Evolutionary conservation across 352 stramenopile species (phyloP), one percentile per base, ranked within the genome.

Genomic region (Peronospora destructor): DNA sequence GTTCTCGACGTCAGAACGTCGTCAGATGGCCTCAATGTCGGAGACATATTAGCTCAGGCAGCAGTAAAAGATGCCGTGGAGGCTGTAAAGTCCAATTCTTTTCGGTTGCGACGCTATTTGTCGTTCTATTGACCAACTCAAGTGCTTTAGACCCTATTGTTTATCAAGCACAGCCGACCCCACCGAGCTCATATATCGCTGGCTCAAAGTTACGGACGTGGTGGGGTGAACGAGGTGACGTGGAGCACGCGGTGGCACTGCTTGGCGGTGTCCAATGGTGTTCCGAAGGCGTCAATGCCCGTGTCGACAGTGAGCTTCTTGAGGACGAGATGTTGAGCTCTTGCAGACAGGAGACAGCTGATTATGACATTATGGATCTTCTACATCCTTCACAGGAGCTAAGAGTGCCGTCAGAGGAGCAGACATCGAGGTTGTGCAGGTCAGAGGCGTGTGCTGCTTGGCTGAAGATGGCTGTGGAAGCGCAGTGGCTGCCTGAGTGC

Each of bases 401-500:
- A n/a, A 12, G 28, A 14, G 14, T 38, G 14, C 62, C 54, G 5
- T 52, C 45, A 26, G 12, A 46, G 29, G 29, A 54, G n/a, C 53
- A 71, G 14, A 71, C 37, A 14, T 53, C 36, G 41, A 53, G 16
- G 4, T 44, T 71, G n/a, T 71, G 62, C 35, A 37, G 43, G 11
- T 66, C 57, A 14, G 58, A 54, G 34, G 45, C 45, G 2, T 71
- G 54, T 51, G 26, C 49, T 14, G 43, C 34, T 26, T 71, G 62
- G 62, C 17, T 71, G n/a, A 32, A 12, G 33, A 25, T 34, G 21
- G 62, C 30, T 1, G 33, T 42, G 9, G 30, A 56, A 12, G 48
- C 62, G 4, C 11, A 36, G 23, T 71, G 53, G 53, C 50, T 73
- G 7, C 57, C 57, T 6, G 61, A 65, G 11, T 73, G 64, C 50